phyloP scores from a whole-genome alignment of 345 rosid species.

The Euphorbia lathyris region DNA sequence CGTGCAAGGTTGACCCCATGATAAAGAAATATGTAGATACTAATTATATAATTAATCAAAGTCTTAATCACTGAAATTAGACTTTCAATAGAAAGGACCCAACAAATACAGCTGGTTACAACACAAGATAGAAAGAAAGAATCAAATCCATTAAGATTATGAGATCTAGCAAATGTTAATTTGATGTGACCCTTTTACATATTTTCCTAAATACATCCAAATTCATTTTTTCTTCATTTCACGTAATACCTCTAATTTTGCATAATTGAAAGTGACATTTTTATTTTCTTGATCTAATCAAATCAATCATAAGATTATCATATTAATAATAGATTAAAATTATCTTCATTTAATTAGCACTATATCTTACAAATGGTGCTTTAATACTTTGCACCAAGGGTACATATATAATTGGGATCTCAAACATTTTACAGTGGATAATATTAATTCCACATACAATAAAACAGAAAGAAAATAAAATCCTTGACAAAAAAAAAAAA shows the following conservation, averaged over 20 bases:
- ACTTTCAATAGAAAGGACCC: conserved; percentile 30
- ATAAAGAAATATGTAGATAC: background rate
- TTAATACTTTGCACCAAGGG: conserved; percentile 32
- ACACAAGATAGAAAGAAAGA: conserved; percentile 44
- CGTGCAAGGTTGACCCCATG: conserved; percentile 36
- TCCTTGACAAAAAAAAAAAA: conserved; percentile 15
- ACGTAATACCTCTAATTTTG: background rate
- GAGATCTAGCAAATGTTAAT: conserved; percentile 30
- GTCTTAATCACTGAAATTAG: conserved; percentile 54
- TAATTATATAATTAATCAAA: conserved; percentile 14
- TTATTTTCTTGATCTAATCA: background rate
- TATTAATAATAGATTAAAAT: conserved; percentile 1
- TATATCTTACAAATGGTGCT: conserved; percentile 40
- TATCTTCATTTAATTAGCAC: conserved; percentile 29
- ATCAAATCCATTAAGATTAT: conserved; percentile 49
- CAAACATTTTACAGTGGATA: conserved; percentile 35
- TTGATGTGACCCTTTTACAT: conserved; percentile 29
- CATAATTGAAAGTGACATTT: background rate
- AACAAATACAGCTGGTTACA: conserved; percentile 81
- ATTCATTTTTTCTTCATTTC: conserved; percentile 8
- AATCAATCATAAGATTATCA: background rate
- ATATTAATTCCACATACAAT: conserved; percentile 23
- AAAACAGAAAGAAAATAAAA: background rate
- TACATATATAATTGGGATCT: conserved; percentile 12
- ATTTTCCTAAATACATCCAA: background rate